These are phyloP conservation scores for Globisporangium acanthophoron DNA, from an alignment of 352 stramenopile species.

Conservation along the genomic window DNA sequence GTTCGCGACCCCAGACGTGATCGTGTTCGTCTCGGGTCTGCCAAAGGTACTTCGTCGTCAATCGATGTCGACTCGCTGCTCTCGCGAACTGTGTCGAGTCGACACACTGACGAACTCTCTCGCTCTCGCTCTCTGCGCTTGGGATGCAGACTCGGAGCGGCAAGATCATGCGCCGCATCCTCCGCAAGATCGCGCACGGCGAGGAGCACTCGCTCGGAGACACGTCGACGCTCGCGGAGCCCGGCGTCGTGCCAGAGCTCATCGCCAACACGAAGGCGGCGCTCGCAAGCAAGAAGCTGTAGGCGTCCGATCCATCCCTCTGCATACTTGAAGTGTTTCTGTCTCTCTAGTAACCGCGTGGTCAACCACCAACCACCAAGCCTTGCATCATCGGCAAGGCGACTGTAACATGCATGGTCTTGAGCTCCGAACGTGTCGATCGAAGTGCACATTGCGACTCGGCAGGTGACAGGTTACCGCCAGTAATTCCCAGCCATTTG, in stretches of 20 bases:
- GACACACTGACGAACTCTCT: background rate
- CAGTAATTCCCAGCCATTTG: no score
- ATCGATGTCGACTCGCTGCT: background rate
- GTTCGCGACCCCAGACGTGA: constrained; percentile 95
- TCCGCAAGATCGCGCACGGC: constrained; percentile 96
- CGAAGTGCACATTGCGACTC: no score
- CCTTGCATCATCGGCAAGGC: no score
- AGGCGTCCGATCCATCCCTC: background rate
- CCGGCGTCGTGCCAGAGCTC: constrained; percentile 91
- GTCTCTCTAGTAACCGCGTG: background rate
- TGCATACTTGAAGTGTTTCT: background rate
- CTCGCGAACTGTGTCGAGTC: background rate
- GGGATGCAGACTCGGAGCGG: constrained; percentile 85
- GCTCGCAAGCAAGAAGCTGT: constrained; percentile 40
- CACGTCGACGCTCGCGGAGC: constrained; percentile 96
- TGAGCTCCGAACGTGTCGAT: no score
- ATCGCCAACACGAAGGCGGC: constrained; percentile 86
- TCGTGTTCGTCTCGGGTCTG: constrained; percentile 88
- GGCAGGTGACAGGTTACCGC: no score
- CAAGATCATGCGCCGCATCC: constrained; percentile 98
- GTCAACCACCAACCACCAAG: background rate
- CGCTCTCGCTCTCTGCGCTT: background rate
- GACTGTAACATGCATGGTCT: background rate
- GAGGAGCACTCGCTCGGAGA: constrained; percentile 95
- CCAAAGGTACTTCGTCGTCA: constrained; percentile 61